Percentiles rank a stretch among this genome's conserved stretches.
phyloP scores from a whole-genome alignment of 1,139 yeast species.

The Saccharomycopsis hybrid region DNA sequence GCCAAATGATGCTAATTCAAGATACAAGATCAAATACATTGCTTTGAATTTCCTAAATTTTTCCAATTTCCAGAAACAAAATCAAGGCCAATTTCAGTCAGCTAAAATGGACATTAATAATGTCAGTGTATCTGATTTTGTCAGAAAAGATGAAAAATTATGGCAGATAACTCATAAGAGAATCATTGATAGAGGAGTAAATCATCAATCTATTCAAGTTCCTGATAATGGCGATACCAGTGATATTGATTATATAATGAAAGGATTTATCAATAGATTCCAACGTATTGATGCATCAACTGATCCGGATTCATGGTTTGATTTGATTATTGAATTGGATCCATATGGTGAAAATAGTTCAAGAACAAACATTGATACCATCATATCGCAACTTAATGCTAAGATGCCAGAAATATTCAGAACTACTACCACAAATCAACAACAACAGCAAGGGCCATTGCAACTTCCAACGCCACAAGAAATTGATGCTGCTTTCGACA shows the following conservation, averaged over 20 bases:
- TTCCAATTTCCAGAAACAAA: constrained; percentile 10
- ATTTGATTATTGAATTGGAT: constrained; percentile 53
- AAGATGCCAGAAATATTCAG: constrained; percentile 44
- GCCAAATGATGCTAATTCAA: constrained; percentile 15
- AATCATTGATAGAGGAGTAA: constrained; percentile 69
- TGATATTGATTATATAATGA: constrained; percentile 56
- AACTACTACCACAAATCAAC: too few species aligned
- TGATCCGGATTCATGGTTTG: constrained; percentile 65
- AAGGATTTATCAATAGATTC: constrained; percentile 65
- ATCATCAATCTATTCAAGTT: constrained; percentile 78
- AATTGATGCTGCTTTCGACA: constrained; percentile 12
- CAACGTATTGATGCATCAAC: constrained; percentile 44
- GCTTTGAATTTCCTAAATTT: constrained; percentile 61
- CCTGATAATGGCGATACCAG: constrained; percentile 36
- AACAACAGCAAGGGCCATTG: neutral
- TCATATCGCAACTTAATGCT: constrained; percentile 36
- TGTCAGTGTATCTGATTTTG: constrained; percentile 18
- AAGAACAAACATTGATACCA: constrained; percentile 40
- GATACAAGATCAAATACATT: constrained; percentile 38
- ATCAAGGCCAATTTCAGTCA: too few species aligned
- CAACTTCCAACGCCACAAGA: neutral
- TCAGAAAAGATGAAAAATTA: constrained; percentile 28
- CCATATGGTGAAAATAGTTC: constrained; percentile 42
- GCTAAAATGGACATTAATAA: too few species aligned
- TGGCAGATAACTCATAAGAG: constrained; percentile 54